Evolutionary conservation across 1,284 basidiomycete species (phyloP).

Genomic region (Mycena sp.): DNA sequence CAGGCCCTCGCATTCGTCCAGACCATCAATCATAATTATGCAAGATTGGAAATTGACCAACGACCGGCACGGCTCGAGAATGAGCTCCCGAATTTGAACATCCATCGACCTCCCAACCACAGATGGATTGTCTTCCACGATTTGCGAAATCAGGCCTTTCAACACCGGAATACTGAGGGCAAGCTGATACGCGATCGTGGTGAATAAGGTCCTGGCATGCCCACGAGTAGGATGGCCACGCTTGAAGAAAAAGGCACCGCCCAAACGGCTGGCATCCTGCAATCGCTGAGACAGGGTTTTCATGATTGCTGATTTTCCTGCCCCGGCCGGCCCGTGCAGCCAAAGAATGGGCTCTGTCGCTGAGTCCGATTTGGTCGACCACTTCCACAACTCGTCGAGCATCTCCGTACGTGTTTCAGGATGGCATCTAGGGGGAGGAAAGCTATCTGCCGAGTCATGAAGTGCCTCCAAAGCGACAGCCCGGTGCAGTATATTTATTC

Average conservation of each 20-base stretch:
- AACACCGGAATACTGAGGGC: neutral
- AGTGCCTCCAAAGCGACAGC: neutral
- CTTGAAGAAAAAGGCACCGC: constrained; percentile 9
- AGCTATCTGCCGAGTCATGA: constrained; percentile 3
- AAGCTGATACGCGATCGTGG: constrained; percentile 10
- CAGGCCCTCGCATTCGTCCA: constrained; percentile 2
- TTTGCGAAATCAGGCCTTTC: neutral
- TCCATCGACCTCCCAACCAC: neutral
- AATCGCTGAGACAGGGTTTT: neutral
- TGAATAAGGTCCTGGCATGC: neutral
- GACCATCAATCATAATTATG: constrained; percentile 3
- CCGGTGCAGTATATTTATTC: too few species aligned
- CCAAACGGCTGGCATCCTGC: neutral
- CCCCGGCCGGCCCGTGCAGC: neutral
- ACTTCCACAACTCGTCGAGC: neutral
- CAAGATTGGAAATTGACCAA: too few species aligned
- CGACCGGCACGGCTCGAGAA: neutral
- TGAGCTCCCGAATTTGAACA: neutral
- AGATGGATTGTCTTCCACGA: neutral
- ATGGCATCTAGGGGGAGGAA: neutral
- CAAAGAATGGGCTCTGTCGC: neutral
- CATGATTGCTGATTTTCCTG: neutral
- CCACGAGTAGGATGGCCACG: constrained; percentile 1
- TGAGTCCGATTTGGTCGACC: neutral
- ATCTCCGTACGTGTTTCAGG: neutral